Evolutionary conservation across 2,329 filamentous ascomycete species (phyloP), one percentile per base, ranked within the genome.

Genomic region (Epichloe gansuensis): DNA sequence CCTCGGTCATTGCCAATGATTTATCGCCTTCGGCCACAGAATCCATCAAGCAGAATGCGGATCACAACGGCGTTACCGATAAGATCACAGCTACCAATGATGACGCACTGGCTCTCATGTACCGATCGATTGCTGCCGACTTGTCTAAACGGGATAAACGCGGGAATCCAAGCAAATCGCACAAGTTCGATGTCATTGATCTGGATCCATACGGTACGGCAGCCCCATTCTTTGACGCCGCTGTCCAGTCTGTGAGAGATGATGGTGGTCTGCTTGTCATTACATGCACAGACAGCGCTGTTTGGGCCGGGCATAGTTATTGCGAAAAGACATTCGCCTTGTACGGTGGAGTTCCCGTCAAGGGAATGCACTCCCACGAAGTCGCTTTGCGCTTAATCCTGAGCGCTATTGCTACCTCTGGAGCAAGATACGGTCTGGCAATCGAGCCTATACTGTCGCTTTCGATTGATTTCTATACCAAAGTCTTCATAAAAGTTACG

Each of bases 201-300:
- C 78, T 98, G 34, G 93, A 98, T 65, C 93, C 93, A 0, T 98
- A 98, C 62, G 93, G 93, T 43, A 94, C 89, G 0, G 93, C 91
- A 1, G 88, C 88, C 9, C 87, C 88, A 1, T 98, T 98, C 67
- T 78, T 98, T 51, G 93, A 98, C 65, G 83, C 88, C 1, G 90
- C 93, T 1, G 75, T 98, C 8, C 91, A 96, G 69, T 82, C 88
- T 1, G 79, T 96, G 7, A 82, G 78, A 48, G 80, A 86, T 57
- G 88, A 96, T 60, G 91, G 91, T 1, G 93, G 93, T 4, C 75
- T 98, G 41, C 77, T 98, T 4, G 96, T 91, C 65, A 86, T 98
- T 5, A 98, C 93, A 2, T 98, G 93, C 69, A 98, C 93, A 0
- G 93, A 98, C 67, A 91, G 91, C 9, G 90, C 87, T 9, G 88